These are phyloP conservation scores for Annulohypoxylon moriforme DNA, from an alignment of 495 filamentous ascomycete genomes.

Conservation along the genomic window DNA sequence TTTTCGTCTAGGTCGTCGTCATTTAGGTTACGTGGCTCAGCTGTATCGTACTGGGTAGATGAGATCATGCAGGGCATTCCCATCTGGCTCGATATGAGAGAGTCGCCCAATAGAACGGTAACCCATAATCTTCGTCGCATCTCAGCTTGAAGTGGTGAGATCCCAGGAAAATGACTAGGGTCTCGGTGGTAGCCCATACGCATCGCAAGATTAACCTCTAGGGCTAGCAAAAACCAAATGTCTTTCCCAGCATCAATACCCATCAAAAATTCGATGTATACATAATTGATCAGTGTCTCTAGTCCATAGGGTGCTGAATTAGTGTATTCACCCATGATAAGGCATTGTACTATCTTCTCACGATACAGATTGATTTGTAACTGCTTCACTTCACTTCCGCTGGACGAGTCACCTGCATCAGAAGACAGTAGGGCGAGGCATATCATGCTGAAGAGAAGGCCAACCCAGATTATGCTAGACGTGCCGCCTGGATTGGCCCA, in stretches of 20 bases:
- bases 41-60: conserved; percentile 49
- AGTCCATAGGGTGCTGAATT: conserved; percentile 54
- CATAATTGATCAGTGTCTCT: conserved; percentile 50
- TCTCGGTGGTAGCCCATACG: conserved; percentile 58
- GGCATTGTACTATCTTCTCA: conserved; percentile 49
- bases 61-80: conserved; percentile 53
- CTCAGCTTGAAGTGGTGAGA: conserved; percentile 55
- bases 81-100: conserved; percentile 49
- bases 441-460: conserved; percentile 36
- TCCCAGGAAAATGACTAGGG: conserved; percentile 50
- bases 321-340: conserved; percentile 56
- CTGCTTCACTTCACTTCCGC: background rate
- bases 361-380: conserved; percentile 42
- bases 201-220: conserved; percentile 53
- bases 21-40: conserved; percentile 52
- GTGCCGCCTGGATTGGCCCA: conserved; percentile 4
- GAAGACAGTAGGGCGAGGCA: conserved; percentile 38
- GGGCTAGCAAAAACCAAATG: conserved; percentile 53
- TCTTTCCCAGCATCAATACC: conserved; percentile 42
- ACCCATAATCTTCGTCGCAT: conserved; percentile 58
- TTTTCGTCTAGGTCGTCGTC: conserved; percentile 52
- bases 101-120: conserved; percentile 52
- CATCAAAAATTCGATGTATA: conserved; percentile 12
- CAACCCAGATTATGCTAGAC: conserved; percentile 6
- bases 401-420: conserved; percentile 32